Percentiles rank a stretch among this genome's conserved stretches.
Evolutionary conservation across 768 basidiomycete species (phyloP).

Genomic region (Mycena filopes): DNA sequence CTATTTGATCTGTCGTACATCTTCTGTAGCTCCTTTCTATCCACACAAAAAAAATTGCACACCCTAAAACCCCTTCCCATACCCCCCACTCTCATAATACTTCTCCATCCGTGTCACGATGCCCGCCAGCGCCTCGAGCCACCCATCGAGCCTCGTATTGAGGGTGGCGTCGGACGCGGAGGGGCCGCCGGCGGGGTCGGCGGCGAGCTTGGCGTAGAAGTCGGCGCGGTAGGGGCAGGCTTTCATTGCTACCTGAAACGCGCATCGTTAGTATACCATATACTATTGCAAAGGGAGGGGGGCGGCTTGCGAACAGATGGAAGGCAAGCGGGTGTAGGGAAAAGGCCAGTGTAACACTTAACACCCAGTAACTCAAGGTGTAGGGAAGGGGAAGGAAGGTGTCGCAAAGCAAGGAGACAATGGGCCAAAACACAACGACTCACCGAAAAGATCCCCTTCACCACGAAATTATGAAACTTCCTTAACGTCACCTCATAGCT

Average conservation of each 20-base stretch:
- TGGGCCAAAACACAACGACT: too few relatives aligned
- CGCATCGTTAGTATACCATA: conserved; percentile 1
- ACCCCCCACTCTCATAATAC: conserved; percentile 70
- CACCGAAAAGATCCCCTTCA: conserved; percentile 68
- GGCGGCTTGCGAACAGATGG: too few relatives aligned
- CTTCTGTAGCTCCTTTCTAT: too few relatives aligned
- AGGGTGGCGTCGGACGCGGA: conserved; percentile 60
- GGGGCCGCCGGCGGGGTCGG: conserved; percentile 64
- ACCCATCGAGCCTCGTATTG: conserved; percentile 66
- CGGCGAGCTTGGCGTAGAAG: conserved; percentile 75
- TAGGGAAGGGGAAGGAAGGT: too few relatives aligned
- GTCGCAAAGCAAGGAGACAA: too few relatives aligned
- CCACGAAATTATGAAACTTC: conserved; percentile 84
- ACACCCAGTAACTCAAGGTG: too few relatives aligned
- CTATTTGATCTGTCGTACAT: too few relatives aligned
- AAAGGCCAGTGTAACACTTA: too few relatives aligned
- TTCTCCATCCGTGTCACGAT: conserved; percentile 65
- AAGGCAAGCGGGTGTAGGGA: too few relatives aligned
- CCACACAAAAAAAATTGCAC: too few relatives aligned
- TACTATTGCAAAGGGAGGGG: too few relatives aligned
- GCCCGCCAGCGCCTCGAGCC: conserved; percentile 69
- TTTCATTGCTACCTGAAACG: conserved; percentile 66
- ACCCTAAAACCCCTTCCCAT: conserved; percentile 66
- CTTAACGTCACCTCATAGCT: conserved; percentile 88
- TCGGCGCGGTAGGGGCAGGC: conserved; percentile 73